phyloP scores from a whole-genome alignment of 441 rosid genomes.

The Syzygium syzygioides region DNA sequence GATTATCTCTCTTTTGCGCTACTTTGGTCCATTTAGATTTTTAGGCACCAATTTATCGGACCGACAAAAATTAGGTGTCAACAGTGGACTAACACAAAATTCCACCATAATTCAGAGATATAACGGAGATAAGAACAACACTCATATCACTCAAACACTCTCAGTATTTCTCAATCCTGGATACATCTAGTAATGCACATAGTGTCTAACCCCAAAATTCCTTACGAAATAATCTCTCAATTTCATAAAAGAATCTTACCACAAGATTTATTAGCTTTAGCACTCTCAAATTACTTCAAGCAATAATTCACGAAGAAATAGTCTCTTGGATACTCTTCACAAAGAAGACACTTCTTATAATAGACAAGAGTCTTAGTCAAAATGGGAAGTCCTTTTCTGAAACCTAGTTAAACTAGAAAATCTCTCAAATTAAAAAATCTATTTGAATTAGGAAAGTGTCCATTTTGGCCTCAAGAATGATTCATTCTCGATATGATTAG shows the following conservation, averaged over 20 bases:
- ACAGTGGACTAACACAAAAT: accelerated
- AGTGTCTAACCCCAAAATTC: not conserved
- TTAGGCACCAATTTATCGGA: too few species aligned
- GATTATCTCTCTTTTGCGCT: too few species aligned
- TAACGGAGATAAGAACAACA: not conserved
- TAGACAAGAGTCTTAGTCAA: not conserved
- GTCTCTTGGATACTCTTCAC: not conserved
- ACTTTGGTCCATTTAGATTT: too few species aligned
- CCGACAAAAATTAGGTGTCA: too few species aligned
- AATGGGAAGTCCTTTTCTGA: not conserved
- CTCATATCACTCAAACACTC: not conserved
- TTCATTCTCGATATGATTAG: not conserved
- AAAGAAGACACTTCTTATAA: not conserved
- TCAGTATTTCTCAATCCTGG: not conserved
- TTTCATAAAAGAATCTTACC: not conserved
- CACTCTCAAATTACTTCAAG: not conserved
- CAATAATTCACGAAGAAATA: not conserved
- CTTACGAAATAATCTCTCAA: not conserved
- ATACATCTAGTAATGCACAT: not conserved
- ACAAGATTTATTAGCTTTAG: not conserved
- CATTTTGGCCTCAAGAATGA: not conserved
- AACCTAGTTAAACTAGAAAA: not conserved
- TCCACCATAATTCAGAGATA: not conserved
- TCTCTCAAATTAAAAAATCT: not conserved
- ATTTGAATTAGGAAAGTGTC: not conserved